Conservation (phyloP, 495 filamentous ascomycete species). For the Xylaria longipes region DNA sequence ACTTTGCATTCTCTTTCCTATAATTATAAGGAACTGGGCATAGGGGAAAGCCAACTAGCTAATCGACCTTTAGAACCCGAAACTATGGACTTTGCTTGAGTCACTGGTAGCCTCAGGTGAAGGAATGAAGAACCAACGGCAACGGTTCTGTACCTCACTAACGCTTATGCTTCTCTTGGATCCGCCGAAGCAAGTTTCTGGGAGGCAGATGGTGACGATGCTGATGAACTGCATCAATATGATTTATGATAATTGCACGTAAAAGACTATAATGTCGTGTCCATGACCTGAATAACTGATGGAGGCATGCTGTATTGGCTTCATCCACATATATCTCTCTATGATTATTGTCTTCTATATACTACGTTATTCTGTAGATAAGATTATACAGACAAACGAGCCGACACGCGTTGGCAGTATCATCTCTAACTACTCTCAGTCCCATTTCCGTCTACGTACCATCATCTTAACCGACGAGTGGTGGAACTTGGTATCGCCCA, state of each 20-base stretch:
- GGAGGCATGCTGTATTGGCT: background rate
- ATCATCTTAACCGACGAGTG: conserved; percentile 11
- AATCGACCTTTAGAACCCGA: background rate
- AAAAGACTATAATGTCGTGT: background rate
- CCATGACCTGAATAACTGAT: background rate
- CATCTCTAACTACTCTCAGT: background rate
- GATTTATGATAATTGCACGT: background rate
- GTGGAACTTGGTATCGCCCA: conserved; percentile 11
- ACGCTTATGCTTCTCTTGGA: conserved; percentile 16
- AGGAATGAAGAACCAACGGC: background rate
- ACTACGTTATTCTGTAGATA: background rate
- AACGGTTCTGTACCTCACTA: conserved; percentile 4
- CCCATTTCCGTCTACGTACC: conserved; percentile 8
- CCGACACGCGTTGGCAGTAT: background rate
- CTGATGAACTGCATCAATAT: conserved; percentile 5
- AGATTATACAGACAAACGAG: background rate
- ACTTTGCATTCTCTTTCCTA: background rate
- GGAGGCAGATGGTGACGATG: conserved; percentile 4
- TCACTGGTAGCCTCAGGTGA: conserved; percentile 3
- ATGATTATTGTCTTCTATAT: background rate
- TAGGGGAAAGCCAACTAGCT: background rate
- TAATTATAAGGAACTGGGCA: background rate
- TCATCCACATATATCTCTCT: background rate
- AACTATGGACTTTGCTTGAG: conserved; percentile 2
- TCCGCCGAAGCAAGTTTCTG: background rate